Evolutionary conservation across 768 basidiomycete species (phyloP), one percentile per base, ranked within the genome.

Genomic region (Albatrellus ellisii): DNA sequence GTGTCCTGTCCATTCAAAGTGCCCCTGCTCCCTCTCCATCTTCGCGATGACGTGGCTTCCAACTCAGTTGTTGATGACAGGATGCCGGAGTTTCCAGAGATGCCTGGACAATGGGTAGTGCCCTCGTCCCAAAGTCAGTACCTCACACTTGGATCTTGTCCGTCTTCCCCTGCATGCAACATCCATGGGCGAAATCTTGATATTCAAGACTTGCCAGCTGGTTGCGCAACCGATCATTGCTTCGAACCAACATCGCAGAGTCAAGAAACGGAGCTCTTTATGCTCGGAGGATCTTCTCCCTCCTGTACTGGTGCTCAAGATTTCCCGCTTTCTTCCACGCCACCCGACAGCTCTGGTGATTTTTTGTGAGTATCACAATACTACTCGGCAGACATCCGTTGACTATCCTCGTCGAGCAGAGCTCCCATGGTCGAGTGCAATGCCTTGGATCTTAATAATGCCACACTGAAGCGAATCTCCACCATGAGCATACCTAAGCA

Each of bases 41-140:
- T 25, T 20, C 8, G 7, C 33, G 7, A 12, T 18, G 21, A 14
- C 11, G 24, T 20, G 15, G 12, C 24, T 12, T 11, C 25, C n/a
- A 24, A 20, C 25, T n/a, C 12, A 4, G 4, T 21, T n/a, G 25
- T 4, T 4, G 6, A 32, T 26, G 42, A 2, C 12, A 14, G 34
- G 26, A 18, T 21, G 17, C 20, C 34, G 8, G 20, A 32, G 17
- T 20, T 27, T 10, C 12, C 36, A 12, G 7, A n/a, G n/a, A 28
- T 28, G 11, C n/a, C 36, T 6, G 25, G 28, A 12, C 25, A 38
- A 11, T 28, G 26, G 4, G n/a, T 45, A 10, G 39, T 45, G 26
- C 29, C 37, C 8, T 39, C 44, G 37, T 45, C 44, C 9, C 44
- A 45, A 26, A 39, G 37, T 21, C 44, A 45, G 29, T 37, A 45